These are phyloP conservation scores for Polygonum aviculare DNA, from an alignment of 148 eudicot species.

Conservation along the genomic window DNA sequence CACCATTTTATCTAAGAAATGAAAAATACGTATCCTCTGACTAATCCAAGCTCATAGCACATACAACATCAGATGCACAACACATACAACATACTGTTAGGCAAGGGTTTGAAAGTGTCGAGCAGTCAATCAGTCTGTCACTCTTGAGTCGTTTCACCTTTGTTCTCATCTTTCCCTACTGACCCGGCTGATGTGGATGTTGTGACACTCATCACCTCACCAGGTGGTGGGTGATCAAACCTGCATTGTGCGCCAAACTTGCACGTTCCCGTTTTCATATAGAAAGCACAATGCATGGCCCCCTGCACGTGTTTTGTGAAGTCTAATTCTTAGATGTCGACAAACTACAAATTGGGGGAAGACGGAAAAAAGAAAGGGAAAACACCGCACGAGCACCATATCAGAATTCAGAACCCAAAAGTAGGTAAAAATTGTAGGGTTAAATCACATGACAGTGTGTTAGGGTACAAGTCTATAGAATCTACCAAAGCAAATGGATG, in stretches of 20 bases:
- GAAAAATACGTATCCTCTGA: background rate
- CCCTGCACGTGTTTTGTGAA: slow-evolving; percentile 40
- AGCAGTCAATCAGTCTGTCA: background rate
- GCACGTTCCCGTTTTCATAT: slow-evolving; percentile 95
- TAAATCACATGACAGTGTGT: background rate
- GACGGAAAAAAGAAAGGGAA: background rate
- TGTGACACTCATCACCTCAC: slow-evolving; percentile 62
- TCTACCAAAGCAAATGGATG: background rate
- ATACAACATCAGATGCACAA: background rate
- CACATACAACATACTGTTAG: background rate
- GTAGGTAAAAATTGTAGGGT: background rate
- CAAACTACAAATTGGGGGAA: background rate
- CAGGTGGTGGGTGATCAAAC: slow-evolving; percentile 98
- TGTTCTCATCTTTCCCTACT: slow-evolving; percentile 7
- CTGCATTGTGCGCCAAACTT: slow-evolving; percentile 73
- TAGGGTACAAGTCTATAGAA: background rate
- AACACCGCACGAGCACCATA: background rate
- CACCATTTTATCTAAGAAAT: no score
- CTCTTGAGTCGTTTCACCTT: background rate
- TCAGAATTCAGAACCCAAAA: background rate
- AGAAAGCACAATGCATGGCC: slow-evolving; percentile 61
- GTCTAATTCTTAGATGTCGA: background rate
- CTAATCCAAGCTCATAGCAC: background rate
- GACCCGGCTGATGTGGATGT: slow-evolving; percentile 14
- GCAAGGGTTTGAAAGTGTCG: background rate